phyloP scores from a whole-genome alignment of 352 stramenopile species.

The Pythium brachiatum region DNA sequence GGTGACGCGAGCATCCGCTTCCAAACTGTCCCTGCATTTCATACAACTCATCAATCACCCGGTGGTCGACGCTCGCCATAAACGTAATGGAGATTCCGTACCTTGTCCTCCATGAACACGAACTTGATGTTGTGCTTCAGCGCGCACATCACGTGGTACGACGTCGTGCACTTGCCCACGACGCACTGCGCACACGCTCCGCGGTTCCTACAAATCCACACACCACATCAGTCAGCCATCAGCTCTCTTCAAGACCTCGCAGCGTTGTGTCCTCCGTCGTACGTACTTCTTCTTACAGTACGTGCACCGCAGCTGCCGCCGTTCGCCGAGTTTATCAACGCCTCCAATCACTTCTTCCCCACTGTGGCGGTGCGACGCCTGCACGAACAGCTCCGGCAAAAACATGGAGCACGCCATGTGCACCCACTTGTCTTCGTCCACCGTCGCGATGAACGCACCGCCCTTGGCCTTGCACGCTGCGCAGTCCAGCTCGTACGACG shows the following conservation, averaged over 20 bases:
- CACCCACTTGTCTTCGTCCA: conserved; percentile 50
- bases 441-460: conserved; percentile 51
- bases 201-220: conserved; percentile 40
- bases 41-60: conserved; percentile 1
- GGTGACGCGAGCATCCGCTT: conserved; percentile 59
- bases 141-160: conserved; percentile 72
- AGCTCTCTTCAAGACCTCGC: conserved; percentile 5
- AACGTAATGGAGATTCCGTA: conserved; percentile 12
- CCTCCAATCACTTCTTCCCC: conserved; percentile 58
- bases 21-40: conserved; percentile 49
- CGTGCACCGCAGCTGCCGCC: conserved; percentile 62
- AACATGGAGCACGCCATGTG: conserved; percentile 81
- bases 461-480: conserved; percentile 49
- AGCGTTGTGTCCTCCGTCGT: neutral
- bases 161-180: conserved; percentile 63
- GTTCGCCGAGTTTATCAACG: conserved; percentile 46
- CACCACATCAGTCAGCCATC: conserved; percentile 4
- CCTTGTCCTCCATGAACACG: conserved; percentile 56
- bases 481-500: conserved; percentile 56
- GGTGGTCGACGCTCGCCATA: no score
- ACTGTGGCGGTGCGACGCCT: conserved; percentile 23
- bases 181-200: conserved; percentile 71
- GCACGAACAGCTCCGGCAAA: conserved; percentile 67
- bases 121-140: conserved; percentile 60
- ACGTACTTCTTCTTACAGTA: conserved; percentile 68